Evolutionary conservation across 495 filamentous ascomycete species (phyloP), one percentile per base, ranked within the genome.

Genomic region (Gamarada debralockiae): DNA sequence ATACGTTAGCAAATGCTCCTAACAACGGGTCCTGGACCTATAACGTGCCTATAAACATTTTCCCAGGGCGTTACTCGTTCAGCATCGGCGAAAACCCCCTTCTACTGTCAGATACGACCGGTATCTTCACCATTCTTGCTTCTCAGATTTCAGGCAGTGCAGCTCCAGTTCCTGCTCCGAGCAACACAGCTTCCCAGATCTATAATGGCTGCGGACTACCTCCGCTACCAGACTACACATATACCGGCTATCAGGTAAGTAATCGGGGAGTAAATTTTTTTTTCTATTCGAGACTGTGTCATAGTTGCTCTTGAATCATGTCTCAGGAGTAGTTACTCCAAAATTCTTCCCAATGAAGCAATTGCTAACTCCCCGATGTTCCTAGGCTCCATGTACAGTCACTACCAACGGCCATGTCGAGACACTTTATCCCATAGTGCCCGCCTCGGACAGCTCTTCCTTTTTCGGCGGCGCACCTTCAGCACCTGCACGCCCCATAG

Each of bases 11-110:
- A 52, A 52, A 52, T 22, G 49, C 49, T 13, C 49, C 49, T 12
- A 52, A 52, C 24, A 52, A 52, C 39, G 49, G 49, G 3, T 52
- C 49, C 12, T 52, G 49, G 49, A 52, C 49, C 8, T 52, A 52
- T 17, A 52, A 52, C 20, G 38, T 52, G 3, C 49, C 49, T 42
- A n/a, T 34, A 3, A 52, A 52, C 31, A 41, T 52, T 43, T 10
- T 15, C 4, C 34, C 49, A 6, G 49, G 49, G 6, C 49, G 39
- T 7, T 36, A 43, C n/a, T 52, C 49, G 1, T 52, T 52, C 23
- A 52, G 49, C 38, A 52, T 52, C 12, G 49, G 49, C 7, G 40
- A 42, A 18, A 52, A 52, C 40, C 49, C 49, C 12, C 9, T 52
- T n/a, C 21, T 42, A 23, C 23, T 42, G 13, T 52, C 49, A 4